Conservation (phyloP, 768 basidiomycete species). For the Lanmaoa rubissima region DNA sequence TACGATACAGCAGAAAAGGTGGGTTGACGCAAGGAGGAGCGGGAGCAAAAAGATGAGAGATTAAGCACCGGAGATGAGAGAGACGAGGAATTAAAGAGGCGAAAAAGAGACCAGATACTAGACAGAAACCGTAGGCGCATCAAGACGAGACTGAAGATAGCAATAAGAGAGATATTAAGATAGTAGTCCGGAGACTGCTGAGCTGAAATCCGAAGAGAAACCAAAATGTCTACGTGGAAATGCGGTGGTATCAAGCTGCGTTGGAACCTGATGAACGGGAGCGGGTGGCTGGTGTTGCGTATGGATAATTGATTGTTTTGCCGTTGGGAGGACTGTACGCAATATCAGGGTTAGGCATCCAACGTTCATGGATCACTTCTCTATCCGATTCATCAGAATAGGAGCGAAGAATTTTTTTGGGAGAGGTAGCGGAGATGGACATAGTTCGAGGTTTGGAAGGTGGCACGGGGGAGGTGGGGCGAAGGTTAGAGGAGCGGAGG, state of each 20-base stretch:
- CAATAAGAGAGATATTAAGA: slow-evolving; percentile 36
- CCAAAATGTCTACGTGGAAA: slow-evolving; percentile 21
- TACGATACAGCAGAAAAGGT: slow-evolving; percentile 31
- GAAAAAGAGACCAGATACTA: slow-evolving; percentile 15
- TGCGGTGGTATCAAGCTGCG: slow-evolving; percentile 31
- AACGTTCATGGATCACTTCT: slow-evolving; percentile 58
- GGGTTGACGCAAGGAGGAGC: slow-evolving; percentile 34
- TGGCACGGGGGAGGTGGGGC: slow-evolving; percentile 30
- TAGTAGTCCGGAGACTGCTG: slow-evolving; percentile 30
- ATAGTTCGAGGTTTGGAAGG: slow-evolving; percentile 48
- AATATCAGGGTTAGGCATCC: slow-evolving; percentile 52
- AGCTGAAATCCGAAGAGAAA: slow-evolving; percentile 27
- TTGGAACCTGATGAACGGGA: slow-evolving; percentile 35
- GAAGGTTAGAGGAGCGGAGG: slow-evolving; percentile 29
- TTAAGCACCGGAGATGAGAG: slow-evolving; percentile 11
- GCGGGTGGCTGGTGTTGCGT: slow-evolving; percentile 22
- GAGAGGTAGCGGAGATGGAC: slow-evolving; percentile 46
- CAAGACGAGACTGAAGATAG: slow-evolving; percentile 31
- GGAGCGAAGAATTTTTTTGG: slow-evolving; percentile 58
- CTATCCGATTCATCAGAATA: slow-evolving; percentile 63
- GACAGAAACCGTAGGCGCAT: slow-evolving; percentile 18
- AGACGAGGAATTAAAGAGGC: slow-evolving; percentile 7
- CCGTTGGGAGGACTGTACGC: slow-evolving; percentile 38
- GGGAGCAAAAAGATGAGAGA: slow-evolving; percentile 18
- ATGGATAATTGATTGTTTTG: slow-evolving; percentile 28